Conservation (phyloP, 768 basidiomycete species). For the Hortiboletus flavorubellus region DNA sequence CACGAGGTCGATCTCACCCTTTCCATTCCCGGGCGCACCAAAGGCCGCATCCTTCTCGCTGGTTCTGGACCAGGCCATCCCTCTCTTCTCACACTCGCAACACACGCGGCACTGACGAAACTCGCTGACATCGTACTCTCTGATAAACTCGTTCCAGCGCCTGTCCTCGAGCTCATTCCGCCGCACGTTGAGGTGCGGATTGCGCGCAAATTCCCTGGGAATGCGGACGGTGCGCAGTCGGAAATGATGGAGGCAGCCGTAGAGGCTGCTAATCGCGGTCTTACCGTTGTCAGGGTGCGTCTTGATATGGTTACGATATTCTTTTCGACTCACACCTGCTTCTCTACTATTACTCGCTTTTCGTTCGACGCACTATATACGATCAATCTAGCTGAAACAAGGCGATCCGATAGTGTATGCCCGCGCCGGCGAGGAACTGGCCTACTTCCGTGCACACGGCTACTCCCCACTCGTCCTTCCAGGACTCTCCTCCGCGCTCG, state of each 20-base stretch:
- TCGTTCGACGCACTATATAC: not conserved
- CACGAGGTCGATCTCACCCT: constrained; percentile 23
- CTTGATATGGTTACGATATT: not conserved
- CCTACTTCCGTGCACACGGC: constrained; percentile 85
- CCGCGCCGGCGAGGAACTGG: constrained; percentile 89
- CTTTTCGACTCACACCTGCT: not conserved
- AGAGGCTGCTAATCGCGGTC: constrained; percentile 72
- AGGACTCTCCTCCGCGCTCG: constrained; percentile 86
- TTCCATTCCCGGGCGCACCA: constrained; percentile 15
- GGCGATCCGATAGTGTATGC: constrained; percentile 97
- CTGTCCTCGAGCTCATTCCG: constrained; percentile 85
- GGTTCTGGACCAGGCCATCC: constrained; percentile 97
- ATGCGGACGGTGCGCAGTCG: constrained; percentile 89
- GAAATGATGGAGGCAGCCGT: constrained; percentile 95
- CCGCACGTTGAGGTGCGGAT: constrained; percentile 70
- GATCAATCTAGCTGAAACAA: constrained; percentile 75
- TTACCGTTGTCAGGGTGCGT: constrained; percentile 84
- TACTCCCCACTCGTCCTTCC: constrained; percentile 85
- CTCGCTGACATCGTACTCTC: constrained; percentile 86
- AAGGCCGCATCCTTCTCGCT: constrained; percentile 82
- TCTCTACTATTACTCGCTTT: not conserved
- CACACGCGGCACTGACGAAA: constrained; percentile 75
- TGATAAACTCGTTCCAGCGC: constrained; percentile 92
- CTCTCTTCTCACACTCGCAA: constrained; percentile 84
- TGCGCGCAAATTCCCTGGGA: constrained; percentile 96